phyloP scores from a whole-genome alignment of 805 yeast genomes.

The Barnettozyma sp. region DNA sequence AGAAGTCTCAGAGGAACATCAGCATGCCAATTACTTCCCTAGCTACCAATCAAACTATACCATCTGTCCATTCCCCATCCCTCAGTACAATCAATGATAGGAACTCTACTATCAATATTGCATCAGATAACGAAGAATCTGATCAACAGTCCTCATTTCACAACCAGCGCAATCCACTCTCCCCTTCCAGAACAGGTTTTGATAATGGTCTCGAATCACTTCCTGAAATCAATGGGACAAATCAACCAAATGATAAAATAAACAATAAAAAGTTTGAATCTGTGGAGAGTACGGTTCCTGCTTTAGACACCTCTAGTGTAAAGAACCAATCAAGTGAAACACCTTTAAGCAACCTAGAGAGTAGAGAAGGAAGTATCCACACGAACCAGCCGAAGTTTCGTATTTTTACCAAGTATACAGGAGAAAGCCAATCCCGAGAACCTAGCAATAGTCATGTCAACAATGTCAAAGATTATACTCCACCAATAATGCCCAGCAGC shows the following conservation, averaged over 20 bases:
- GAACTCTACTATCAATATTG: conserved; percentile 3
- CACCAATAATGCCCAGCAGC: neutral
- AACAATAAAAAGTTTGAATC: too few species aligned
- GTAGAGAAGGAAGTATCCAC: too few species aligned
- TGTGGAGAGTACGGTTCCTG: too few species aligned
- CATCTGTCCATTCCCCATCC: neutral
- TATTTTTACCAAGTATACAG: conserved; percentile 20
- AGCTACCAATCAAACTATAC: neutral
- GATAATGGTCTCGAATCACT: too few species aligned
- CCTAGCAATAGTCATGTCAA: conserved; percentile 13
- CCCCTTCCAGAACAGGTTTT: too few species aligned
- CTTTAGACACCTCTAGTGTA: too few species aligned
- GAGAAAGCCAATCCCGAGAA: conserved; percentile 13
- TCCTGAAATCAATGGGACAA: too few species aligned
- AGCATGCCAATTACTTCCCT: conserved; percentile 22
- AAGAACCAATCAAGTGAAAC: too few species aligned
- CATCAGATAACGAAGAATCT: conserved; percentile 7
- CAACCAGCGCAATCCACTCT: too few species aligned
- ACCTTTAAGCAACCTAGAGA: too few species aligned
- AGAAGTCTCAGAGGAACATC: conserved; percentile 20
- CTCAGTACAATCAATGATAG: conserved; percentile 5
- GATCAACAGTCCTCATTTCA: conserved; percentile 5
- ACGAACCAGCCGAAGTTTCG: conserved; percentile 9
- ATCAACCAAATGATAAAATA: too few species aligned
- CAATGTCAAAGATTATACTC: conserved; percentile 2